phyloP scores from a whole-genome alignment of 305 asterid species.

The Rubia tinctorum region DNA sequence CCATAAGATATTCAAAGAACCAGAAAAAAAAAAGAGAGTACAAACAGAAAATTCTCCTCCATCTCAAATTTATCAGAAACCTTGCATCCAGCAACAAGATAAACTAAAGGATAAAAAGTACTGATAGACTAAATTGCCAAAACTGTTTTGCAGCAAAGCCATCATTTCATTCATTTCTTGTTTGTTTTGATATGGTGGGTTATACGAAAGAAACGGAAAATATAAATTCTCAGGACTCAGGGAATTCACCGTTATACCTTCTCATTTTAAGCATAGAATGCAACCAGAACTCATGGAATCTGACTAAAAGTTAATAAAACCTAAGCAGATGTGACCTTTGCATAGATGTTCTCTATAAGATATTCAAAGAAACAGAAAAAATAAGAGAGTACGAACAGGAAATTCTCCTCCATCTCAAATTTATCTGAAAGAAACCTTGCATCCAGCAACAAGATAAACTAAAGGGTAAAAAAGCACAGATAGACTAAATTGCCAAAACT shows the following conservation, averaged over 20 bases:
- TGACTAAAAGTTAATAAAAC: no score
- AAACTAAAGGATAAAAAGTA: background rate
- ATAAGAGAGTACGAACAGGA: background rate
- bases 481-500: no score
- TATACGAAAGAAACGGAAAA: background rate
- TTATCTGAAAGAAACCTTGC: background rate
- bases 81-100: constrained; percentile 3
- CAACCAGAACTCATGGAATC: background rate
- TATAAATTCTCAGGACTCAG: no score
- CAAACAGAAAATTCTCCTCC: background rate
- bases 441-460: background rate
- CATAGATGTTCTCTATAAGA: background rate
- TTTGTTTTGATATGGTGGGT: background rate
- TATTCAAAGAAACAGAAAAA: background rate
- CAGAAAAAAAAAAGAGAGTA: background rate
- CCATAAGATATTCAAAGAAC: background rate
- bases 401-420: background rate
- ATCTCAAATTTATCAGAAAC: background rate
- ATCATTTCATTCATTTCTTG: background rate
- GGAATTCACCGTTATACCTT: background rate
- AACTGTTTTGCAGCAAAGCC: background rate
- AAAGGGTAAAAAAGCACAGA: background rate
- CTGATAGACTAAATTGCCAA: background rate
- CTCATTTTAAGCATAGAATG: background rate
- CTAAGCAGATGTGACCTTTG: background rate